phyloP scores from a whole-genome alignment of 345 rosid genomes.

The Citrus medica region DNA sequence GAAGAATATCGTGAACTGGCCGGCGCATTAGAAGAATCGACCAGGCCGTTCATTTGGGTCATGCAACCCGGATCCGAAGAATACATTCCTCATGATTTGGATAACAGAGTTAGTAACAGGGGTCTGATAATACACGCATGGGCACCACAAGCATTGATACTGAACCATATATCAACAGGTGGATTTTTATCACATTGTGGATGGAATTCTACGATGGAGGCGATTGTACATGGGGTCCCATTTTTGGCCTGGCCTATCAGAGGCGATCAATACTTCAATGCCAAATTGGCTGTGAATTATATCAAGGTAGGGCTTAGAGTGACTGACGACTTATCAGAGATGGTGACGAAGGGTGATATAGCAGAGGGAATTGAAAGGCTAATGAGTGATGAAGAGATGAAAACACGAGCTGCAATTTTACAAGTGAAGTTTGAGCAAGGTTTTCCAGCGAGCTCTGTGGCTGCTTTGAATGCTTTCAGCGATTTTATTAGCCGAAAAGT shows the following conservation, averaged over 20 bases:
- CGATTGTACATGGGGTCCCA: constrained; percentile 43
- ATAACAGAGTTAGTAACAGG: constrained; percentile 19
- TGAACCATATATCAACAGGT: constrained; percentile 41
- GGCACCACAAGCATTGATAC: constrained; percentile 52
- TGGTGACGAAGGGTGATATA: constrained; percentile 22
- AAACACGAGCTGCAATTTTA: constrained; percentile 15
- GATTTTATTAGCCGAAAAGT: background rate
- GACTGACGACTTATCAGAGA: constrained; percentile 16
- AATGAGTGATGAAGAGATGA: constrained; percentile 21
- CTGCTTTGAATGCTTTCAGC: constrained; percentile 22
- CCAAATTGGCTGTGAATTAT: constrained; percentile 34
- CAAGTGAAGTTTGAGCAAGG: constrained; percentile 17
- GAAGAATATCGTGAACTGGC: constrained; percentile 17
- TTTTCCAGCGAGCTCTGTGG: constrained; percentile 28
- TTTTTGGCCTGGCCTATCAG: constrained; percentile 50
- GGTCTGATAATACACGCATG: constrained; percentile 43
- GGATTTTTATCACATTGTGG: constrained; percentile 57
- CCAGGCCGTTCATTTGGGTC: constrained; percentile 19
- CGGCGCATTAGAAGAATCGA: constrained; percentile 10
- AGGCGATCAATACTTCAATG: constrained; percentile 50
- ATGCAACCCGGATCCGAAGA: background rate
- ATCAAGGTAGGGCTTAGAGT: constrained; percentile 35
- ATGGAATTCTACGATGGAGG: constrained; percentile 59
- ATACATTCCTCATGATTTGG: constrained; percentile 16
- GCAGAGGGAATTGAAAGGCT: constrained; percentile 29